Percentiles rank a stretch among this genome's conserved stretches.
phyloP scores from a whole-genome alignment of 164 flowering plant genomes.

The Dillenia suffruticosa region DNA sequence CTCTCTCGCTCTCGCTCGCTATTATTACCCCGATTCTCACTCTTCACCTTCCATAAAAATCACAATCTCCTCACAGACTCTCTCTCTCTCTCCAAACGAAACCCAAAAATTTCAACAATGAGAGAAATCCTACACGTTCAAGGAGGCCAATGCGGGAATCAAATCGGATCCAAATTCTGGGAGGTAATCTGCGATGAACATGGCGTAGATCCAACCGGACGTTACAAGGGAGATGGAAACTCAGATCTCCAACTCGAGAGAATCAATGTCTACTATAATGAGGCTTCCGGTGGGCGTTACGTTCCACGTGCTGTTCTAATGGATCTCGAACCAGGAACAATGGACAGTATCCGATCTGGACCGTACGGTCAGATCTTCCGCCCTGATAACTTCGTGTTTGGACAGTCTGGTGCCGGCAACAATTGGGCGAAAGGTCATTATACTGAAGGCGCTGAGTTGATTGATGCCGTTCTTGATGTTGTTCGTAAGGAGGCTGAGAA shows the following conservation, averaged over 20 bases:
- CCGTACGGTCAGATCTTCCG: slow-evolving; percentile 25
- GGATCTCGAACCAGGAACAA: slow-evolving; percentile 40
- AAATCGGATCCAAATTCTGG: slow-evolving; percentile 32
- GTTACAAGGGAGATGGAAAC: slow-evolving; percentile 15
- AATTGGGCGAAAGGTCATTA: slow-evolving; percentile 23
- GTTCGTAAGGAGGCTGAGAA: slow-evolving; percentile 23
- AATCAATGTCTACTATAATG: slow-evolving; percentile 32
- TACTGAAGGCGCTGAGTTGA: slow-evolving; percentile 25
- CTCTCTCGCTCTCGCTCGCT: not conserved
- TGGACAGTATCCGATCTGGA: slow-evolving; percentile 34
- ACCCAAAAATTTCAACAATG: slow-evolving; percentile 10
- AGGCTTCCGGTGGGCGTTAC: slow-evolving; percentile 27
- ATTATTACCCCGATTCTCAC: too few relatives aligned
- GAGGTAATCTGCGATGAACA: slow-evolving; percentile 26
- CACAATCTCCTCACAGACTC: not conserved
- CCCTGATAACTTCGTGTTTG: slow-evolving; percentile 26
- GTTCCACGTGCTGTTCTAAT: slow-evolving; percentile 35
- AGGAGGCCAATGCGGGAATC: slow-evolving; percentile 29
- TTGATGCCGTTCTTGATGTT: slow-evolving; percentile 23
- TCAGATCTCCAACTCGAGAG: slow-evolving; percentile 29
- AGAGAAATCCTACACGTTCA: slow-evolving; percentile 28
- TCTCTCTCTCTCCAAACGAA: not conserved
- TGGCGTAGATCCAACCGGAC: slow-evolving; percentile 25
- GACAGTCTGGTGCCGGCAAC: slow-evolving; percentile 19
- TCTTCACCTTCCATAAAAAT: not conserved